These are phyloP conservation scores for Lentinus polychrous DNA, from an alignment of 1,284 basidiomycete species.

Conservation along the genomic window DNA sequence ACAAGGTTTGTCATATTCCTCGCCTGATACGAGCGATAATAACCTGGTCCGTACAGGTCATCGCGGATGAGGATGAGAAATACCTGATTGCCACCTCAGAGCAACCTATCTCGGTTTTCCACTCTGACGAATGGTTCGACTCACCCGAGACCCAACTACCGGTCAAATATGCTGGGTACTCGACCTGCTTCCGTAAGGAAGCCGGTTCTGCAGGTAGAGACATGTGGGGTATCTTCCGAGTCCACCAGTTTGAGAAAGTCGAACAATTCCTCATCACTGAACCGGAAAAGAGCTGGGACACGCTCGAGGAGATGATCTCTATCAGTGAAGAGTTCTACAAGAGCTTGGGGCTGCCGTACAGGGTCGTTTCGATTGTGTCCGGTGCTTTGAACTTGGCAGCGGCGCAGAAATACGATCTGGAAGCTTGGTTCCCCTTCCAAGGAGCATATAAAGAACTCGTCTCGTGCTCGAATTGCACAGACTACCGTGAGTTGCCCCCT, in stretches of 20 bases:
- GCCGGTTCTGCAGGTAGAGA: constrained; percentile 95
- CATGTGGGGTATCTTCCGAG: constrained; percentile 99
- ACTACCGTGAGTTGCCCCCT: constrained; percentile 59
- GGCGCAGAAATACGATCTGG: constrained; percentile 94
- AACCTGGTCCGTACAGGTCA: constrained; percentile 44
- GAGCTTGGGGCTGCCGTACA: constrained; percentile 86
- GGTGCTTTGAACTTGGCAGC: constrained; percentile 96
- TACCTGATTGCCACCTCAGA: constrained; percentile 99
- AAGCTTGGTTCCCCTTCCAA: constrained; percentile 99
- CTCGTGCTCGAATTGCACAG: constrained; percentile 90
- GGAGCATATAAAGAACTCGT: constrained; percentile 93
- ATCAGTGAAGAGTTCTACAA: constrained; percentile 95
- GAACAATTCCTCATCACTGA: constrained; percentile 97
- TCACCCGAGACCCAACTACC: constrained; percentile 87
- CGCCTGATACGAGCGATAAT: background rate
- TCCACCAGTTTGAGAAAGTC: constrained; percentile 99
- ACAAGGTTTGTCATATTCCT: constrained; percentile 58
- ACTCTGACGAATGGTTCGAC: constrained; percentile 97
- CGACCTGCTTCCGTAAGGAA: constrained; percentile 99
- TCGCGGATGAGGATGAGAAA: constrained; percentile 91
- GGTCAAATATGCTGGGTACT: constrained; percentile 77
- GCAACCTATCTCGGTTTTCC: constrained; percentile 94
- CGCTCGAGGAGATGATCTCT: constrained; percentile 87
- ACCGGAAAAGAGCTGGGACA: constrained; percentile 90
- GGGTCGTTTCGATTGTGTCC: constrained; percentile 93